Percentiles rank a stretch among this genome's conserved stretches.
phyloP scores from a whole-genome alignment of 1,284 basidiomycete species.

The Puccinia brachypodii region DNA sequence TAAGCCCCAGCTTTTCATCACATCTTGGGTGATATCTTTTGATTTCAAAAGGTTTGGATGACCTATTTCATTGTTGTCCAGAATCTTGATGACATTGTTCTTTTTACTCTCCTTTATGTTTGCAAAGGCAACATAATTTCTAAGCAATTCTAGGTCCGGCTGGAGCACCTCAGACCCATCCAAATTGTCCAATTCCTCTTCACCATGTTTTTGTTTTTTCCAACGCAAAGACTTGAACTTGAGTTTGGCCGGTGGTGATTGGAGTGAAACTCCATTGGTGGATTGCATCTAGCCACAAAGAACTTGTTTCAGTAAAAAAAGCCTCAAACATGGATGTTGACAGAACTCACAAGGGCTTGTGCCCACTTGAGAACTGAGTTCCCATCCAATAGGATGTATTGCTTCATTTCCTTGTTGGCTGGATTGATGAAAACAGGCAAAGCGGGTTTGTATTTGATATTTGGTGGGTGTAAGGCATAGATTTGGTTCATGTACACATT shows the following conservation, averaged over 20 bases:
- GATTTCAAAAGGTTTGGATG: background rate
- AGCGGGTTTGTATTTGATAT: background rate
- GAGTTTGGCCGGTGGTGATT: background rate
- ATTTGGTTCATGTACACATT: background rate
- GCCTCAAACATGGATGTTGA: background rate
- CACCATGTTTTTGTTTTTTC: too few relatives aligned
- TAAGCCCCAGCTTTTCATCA: background rate
- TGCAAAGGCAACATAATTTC: too few relatives aligned
- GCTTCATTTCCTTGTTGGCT: background rate
- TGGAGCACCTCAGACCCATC: too few relatives aligned
- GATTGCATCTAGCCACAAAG: background rate
- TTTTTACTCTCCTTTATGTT: too few relatives aligned
- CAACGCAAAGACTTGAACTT: too few relatives aligned
- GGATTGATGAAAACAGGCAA: background rate
- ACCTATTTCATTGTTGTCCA: too few relatives aligned
- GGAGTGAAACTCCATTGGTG: background rate
- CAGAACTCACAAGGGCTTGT: background rate
- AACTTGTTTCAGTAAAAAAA: background rate
- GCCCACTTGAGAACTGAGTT: background rate
- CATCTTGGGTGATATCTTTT: background rate
- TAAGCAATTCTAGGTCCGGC: too few relatives aligned
- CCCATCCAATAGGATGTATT: background rate
- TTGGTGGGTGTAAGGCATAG: too few relatives aligned
- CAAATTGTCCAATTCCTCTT: too few relatives aligned
- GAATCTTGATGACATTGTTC: too few relatives aligned